A percentile compares a stretch with the other conserved stretches of the same genome.
phyloP scores from a whole-genome alignment of 257 asterid genomes.

The Haberlea rhodopensis region DNA sequence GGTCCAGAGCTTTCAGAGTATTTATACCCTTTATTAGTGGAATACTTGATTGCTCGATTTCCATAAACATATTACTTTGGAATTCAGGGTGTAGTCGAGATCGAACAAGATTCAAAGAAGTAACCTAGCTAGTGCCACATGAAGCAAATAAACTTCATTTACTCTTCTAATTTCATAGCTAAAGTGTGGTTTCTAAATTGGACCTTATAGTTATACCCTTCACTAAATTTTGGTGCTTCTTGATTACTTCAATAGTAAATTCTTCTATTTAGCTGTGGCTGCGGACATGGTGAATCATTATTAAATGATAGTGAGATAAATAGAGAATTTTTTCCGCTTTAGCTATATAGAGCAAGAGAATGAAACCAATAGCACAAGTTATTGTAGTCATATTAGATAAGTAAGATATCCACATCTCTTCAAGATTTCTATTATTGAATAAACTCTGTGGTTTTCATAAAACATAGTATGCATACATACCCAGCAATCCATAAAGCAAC shows the following conservation, averaged over 20 bases:
- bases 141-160: neutral
- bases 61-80: no score
- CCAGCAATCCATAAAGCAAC: slow-evolving; percentile 75
- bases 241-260: neutral
- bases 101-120: neutral
- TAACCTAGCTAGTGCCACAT: neutral
- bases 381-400: no score
- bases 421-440: neutral
- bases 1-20: no score
- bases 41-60: no score
- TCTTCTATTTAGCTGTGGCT: neutral
- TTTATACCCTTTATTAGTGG: no score
- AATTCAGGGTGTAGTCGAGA: no score
- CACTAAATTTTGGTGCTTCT: no score
- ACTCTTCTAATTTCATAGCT: neutral
- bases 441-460: neutral
- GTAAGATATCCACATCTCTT: neutral
- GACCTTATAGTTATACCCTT: no score
- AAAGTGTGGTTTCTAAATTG: neutral
- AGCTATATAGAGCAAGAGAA: neutral
- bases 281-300: no score
- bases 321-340: no score
- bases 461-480: slow-evolving; percentile 31
- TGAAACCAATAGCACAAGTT: neutral
- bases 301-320: no score